These are phyloP conservation scores for Taphrina flavorubra DNA, from an alignment of 1,139 yeast genomes.

Conservation along the genomic window DNA sequence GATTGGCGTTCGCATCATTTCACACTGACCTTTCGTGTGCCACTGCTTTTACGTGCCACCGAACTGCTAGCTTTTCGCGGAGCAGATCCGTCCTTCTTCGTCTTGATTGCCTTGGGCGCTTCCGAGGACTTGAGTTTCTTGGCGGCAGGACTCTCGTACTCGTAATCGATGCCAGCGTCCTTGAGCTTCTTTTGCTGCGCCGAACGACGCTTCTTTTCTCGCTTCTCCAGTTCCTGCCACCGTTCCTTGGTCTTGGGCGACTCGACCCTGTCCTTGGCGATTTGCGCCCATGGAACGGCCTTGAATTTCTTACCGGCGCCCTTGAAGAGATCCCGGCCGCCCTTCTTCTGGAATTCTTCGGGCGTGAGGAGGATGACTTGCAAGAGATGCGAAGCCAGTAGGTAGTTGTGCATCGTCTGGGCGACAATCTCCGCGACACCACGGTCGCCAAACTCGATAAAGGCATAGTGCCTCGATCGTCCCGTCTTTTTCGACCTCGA, in stretches of 20 bases:
- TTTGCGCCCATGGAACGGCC: conserved; percentile 67
- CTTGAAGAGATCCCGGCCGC: conserved; percentile 56
- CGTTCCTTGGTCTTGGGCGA: conserved; percentile 63
- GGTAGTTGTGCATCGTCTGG: conserved; percentile 94
- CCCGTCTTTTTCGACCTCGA: conserved; percentile 93
- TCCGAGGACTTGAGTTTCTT: conserved; percentile 37
- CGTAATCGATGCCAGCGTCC: conserved; percentile 59
- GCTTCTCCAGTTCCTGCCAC: conserved; percentile 64
- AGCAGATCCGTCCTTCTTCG: conserved; percentile 14
- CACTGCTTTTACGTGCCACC: conserved; percentile 12
- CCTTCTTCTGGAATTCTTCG: conserved; percentile 53
- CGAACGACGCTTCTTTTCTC: conserved; percentile 58
- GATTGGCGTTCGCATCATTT: background rate
- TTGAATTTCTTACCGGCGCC: conserved; percentile 64
- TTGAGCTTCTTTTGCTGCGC: conserved; percentile 59
- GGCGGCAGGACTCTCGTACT: conserved; percentile 45
- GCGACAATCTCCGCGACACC: conserved; percentile 87
- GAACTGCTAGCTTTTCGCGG: conserved; percentile 16
- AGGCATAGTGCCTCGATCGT: conserved; percentile 89
- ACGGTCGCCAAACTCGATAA: conserved; percentile 74
- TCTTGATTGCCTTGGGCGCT: conserved; percentile 9
- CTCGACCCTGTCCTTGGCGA: conserved; percentile 63
- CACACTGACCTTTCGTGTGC: conserved; percentile 20
- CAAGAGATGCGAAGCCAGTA: conserved; percentile 82
- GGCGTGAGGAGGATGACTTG: conserved; percentile 64